Percentiles rank a stretch among this genome's conserved stretches.
phyloP scores from a whole-genome alignment of 257 asterid genomes.

The Jaltomata sinuosa region DNA sequence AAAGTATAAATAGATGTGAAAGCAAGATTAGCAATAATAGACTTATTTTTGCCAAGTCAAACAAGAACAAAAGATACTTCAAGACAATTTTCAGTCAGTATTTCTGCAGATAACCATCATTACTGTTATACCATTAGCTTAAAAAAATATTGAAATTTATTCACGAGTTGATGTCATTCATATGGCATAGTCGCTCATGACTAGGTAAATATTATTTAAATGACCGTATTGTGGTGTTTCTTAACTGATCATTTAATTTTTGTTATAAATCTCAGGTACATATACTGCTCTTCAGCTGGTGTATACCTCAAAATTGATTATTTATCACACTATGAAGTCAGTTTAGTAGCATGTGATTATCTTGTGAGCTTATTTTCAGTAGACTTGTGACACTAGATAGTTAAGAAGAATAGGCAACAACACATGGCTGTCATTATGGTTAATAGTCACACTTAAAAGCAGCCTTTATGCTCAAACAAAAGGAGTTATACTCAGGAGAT shows the following conservation, averaged over 20 bases:
- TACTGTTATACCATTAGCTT: background rate
- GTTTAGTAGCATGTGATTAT: background rate
- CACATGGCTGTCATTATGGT: too few relatives aligned
- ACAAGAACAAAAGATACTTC: too few relatives aligned
- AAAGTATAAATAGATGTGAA: too few relatives aligned
- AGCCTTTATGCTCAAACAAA: too few relatives aligned
- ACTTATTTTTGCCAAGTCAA: too few relatives aligned
- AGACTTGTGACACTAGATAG: too few relatives aligned
- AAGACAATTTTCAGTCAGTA: too few relatives aligned
- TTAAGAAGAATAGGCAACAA: too few relatives aligned
- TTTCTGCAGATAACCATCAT: background rate
- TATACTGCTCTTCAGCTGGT: constrained; percentile 85
- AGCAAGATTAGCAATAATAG: too few relatives aligned
- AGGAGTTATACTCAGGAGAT: too few relatives aligned
- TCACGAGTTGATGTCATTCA: background rate
- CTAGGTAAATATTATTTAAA: background rate
- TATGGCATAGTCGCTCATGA: background rate
- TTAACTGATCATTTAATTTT: background rate
- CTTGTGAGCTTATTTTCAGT: background rate
- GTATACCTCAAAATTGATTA: constrained; percentile 69
- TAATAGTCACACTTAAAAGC: too few relatives aligned
- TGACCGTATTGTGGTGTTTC: background rate
- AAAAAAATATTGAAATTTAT: background rate
- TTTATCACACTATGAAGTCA: constrained; percentile 65
- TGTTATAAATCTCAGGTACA: constrained; percentile 42